Base-by-base conservation (phyloP, 2,329 filamentous ascomycete genomes). In the Fusarium albosuccineum region DNA sequence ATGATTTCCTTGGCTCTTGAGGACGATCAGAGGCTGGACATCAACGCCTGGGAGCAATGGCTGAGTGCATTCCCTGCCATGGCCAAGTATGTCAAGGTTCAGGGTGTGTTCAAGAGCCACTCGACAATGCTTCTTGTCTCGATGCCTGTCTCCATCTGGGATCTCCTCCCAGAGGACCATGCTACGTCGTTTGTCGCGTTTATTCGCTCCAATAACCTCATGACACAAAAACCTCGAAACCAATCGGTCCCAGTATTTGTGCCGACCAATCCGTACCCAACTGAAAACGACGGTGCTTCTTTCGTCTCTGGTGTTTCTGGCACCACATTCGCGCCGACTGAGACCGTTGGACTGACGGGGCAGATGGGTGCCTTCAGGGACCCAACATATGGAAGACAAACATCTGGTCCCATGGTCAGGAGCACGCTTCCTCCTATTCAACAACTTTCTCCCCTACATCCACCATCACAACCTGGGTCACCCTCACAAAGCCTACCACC, bases 11-110 rank as follows among this genome's bases (percentile, higher is more conserved):
- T 89, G 6, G 85, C 87, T 1, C 77, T 89, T 1, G 86, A 89
- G 68, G 85, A 86, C 10, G 81, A 89, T 52, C 86, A 88, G 64
- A 77, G 79, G 13, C 74, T 88, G 1, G 86, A 88, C 46, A 76
- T 89, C n/a, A 82, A 85, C 57, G 85, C 85, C 5, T 89, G 86
- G 86, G 82, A 88, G 70, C 81, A 83, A 56, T 89, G 86, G 86
- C 79, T 89, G 4, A 76, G 79, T 29, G 81, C 79, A 16, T 87
- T 88, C 62, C 86, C 87, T 1, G 83, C 85, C 3, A 77, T 89
- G 57, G 86, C 86, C 41, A 88, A 85, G 67, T 85, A 87, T 64
- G 86, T 87, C 74, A 87, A 87, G 69, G 82, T 89, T 6, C 86
- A 89, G 68, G 86, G 86, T 9, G 82, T 88, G 1, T 89, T 88